Evolutionary conservation across 345 rosid species (phyloP).

Genomic region (Hibiscus mutabilis): DNA sequence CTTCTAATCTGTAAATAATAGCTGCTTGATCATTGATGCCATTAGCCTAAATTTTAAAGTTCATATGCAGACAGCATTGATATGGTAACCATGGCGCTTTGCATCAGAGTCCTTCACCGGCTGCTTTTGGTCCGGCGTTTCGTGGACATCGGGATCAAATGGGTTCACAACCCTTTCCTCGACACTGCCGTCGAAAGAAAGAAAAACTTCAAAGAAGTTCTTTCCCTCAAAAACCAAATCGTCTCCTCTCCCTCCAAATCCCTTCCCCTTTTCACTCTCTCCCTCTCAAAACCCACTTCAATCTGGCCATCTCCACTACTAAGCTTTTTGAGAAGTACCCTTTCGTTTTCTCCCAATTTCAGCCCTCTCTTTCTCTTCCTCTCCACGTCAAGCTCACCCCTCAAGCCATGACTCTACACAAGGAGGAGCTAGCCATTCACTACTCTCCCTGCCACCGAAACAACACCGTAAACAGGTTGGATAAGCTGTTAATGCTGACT

Average conservation of each 20-base stretch:
- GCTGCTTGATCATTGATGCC: not conserved
- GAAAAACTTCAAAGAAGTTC: constrained; percentile 48
- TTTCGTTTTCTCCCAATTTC: constrained; percentile 50
- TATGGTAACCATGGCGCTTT: no score
- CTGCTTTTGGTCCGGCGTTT: constrained; percentile 54
- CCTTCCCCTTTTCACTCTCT: constrained; percentile 56
- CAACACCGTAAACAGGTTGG: constrained; percentile 35
- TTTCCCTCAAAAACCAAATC: constrained; percentile 62
- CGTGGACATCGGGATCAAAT: constrained; percentile 57
- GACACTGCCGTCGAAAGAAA: constrained; percentile 50
- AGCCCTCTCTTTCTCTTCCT: constrained; percentile 62
- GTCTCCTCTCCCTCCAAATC: constrained; percentile 45
- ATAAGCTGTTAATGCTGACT: constrained; percentile 64
- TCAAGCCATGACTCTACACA: constrained; percentile 38
- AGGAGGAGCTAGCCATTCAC: constrained; percentile 49
- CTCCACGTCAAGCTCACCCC: constrained; percentile 62
- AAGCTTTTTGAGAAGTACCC: constrained; percentile 42
- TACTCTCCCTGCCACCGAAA: constrained; percentile 25
- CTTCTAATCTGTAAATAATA: not conserved
- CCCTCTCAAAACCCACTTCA: constrained; percentile 42
- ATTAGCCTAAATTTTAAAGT: not conserved
- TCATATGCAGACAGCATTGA: no score
- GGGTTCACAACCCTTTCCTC: constrained; percentile 59
- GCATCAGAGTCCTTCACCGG: constrained; percentile 18
- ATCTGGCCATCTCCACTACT: constrained; percentile 34